Base-by-base conservation (phyloP, 345 rosid species). In the Mangifera indica region DNA sequence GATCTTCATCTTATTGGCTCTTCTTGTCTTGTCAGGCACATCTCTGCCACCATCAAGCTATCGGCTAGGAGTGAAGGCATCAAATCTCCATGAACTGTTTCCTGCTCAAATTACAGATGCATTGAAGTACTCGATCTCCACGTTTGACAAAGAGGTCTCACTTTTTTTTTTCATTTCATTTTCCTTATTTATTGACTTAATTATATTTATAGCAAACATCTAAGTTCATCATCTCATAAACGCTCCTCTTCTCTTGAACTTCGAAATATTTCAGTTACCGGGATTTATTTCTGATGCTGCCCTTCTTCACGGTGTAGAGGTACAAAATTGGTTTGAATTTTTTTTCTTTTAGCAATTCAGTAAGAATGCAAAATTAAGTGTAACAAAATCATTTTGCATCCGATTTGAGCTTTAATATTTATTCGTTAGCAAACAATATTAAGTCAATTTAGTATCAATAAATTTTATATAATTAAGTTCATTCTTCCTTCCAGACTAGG, bases 291-390 rank as follows among this genome's bases (percentile, higher is more conserved):
- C 98, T 52, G 79, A 84, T 66, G 91, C 88, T 21, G 99, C 92
- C 68, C 93, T 94, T 75, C 99, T 94, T 76, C 98, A 92, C 44
- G 98, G 98, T 7, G 98, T 88, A 66, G 99, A 94, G 98, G 99
- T 94, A 85, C 63, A 42, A 18, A 32, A 25, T 71, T 25, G 32
- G 15, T 46, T 60, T 68, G 60, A 24, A 37, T 53, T 70, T 10
- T n/a, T 17, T 53, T 56, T 10, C 56, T 77, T n/a, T 34, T 13
- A 14, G n/a, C 34, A 59, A 22, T 26, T 15, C 51, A 42, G 53
- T 60, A 26, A 32, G 2, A 37, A 2, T 37, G 25, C 68, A 15
- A n/a, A 22, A 9, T 59, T 22, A 13, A 37, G 24, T 55, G 0
- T 34, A 3, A 7, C 37, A 34, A 3, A 29, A 1, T 29, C 2